These are phyloP conservation scores for Quercus tomentella DNA, from an alignment of 331 rosid species.

Conservation along the genomic window DNA sequence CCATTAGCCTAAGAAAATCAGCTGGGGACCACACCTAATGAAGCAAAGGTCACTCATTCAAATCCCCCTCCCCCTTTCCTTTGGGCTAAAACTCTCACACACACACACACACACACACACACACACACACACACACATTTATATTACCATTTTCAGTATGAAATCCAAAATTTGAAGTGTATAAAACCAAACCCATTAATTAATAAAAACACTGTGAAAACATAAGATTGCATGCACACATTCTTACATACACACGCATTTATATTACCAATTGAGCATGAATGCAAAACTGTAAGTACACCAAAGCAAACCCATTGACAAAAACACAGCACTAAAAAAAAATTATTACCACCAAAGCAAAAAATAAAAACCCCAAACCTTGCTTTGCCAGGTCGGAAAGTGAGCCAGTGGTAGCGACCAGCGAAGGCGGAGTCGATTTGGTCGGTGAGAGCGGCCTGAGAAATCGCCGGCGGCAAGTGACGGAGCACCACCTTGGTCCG, in stretches of 20 bases:
- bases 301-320: background rate
- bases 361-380: conserved; percentile 13
- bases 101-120: background rate
- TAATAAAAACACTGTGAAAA: too few species aligned
- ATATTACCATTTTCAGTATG: background rate
- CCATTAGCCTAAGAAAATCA: too few species aligned
- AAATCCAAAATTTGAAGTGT: too few species aligned
- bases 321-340: background rate
- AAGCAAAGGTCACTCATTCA: too few species aligned
- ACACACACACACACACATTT: background rate
- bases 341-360: background rate
- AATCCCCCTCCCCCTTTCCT: too few species aligned
- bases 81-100: too few species aligned
- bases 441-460: conserved; percentile 31
- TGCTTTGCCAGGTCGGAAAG: conserved; percentile 42
- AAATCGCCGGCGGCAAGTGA: conserved; percentile 49
- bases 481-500: conserved; percentile 63
- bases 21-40: too few species aligned
- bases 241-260: background rate
- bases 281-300: background rate
- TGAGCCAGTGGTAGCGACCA: conserved; percentile 51
- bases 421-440: conserved; percentile 37
- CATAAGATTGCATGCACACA: background rate
- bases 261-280: background rate
- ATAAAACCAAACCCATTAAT: too few species aligned